Base-by-base conservation (phyloP, 2,329 filamentous ascomycete genomes). In the Neofusicoccum cordaticola region DNA sequence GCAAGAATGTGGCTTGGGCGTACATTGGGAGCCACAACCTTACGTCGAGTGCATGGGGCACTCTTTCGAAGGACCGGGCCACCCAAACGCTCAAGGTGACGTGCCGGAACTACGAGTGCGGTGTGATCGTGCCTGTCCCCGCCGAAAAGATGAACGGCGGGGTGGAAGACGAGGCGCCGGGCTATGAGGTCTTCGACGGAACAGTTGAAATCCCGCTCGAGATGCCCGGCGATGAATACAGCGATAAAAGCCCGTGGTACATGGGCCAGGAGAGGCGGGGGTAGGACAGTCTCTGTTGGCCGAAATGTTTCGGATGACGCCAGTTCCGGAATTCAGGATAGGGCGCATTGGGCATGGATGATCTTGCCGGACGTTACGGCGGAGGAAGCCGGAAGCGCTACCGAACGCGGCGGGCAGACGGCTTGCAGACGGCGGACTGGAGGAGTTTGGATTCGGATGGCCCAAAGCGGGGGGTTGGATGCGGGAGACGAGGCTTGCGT, bases 51-150 rank as follows among this genome's bases (percentile, higher is more conserved):
- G 95, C 95, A 35, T 99, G 95, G 94, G 95, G 94, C 22, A 88
- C 88, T 52, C 78, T 97, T 35, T 86, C 88, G 62, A 88, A 88
- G 71, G 89, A 96, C 71, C 87, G 84, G 69, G 78, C 75, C 7
- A 89, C 86, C 2, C 88, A 88, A 67, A 78, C 85, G 67, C 85
- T 87, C 12, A 96, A 92, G 75, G 82, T 98, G 67, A 93, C 85
- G 67, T 93, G 90, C 76, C 88, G 91, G 63, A 99, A 98, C 75
- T 98, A 94, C 93, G 95, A 98, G 78, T 97, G 93, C 73, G 95
- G 95, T 41, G 91, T 99, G 1, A 71, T 98, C 27, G 75, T 97
- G 45, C 87, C 88, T 9, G 81, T 90, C 27, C 70, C 31, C 68
- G 66, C 37, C 72, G 34, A 57, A 66, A 19, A 63, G 42, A 2